Evolutionary conservation across 1,284 basidiomycete genomes (phyloP).

Genomic region (Tilletia indica): DNA sequence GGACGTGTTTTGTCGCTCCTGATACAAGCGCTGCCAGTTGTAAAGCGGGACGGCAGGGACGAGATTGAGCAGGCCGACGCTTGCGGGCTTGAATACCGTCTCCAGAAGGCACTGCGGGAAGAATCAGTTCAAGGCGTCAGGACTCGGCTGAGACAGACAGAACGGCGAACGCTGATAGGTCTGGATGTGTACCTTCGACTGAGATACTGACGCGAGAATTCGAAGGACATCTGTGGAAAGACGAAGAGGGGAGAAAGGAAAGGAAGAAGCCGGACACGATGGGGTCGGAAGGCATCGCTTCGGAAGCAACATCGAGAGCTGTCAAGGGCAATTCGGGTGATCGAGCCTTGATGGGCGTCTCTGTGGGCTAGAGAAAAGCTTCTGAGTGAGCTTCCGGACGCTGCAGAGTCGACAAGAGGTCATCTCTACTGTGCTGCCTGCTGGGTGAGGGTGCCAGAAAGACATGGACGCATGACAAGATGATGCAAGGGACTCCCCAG

Average conservation of each 20-base stretch:
- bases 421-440: not conserved
- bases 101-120: not conserved
- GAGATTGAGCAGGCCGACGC: constrained; percentile 6
- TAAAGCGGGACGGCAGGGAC: not conserved
- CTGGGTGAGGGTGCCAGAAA: not conserved
- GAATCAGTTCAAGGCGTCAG: no score
- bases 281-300: not conserved
- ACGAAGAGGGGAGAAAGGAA: not conserved
- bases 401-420: no score
- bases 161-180: no score
- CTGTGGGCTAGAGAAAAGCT: no score
- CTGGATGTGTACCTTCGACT: constrained; percentile 10
- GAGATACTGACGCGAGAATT: not conserved
- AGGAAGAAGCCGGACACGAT: constrained; percentile 2
- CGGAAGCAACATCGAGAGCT: no score
- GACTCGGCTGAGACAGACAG: no score
- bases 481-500: not conserved
- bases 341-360: no score
- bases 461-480: not conserved
- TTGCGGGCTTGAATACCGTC: not conserved
- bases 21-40: not conserved
- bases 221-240: not conserved
- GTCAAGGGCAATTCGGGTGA: no score
- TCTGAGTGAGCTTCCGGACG: no score
- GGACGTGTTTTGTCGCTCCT: no score